phyloP scores from a whole-genome alignment of 2,329 filamentous ascomycete genomes.

The Dactylonectria macrodidyma region DNA sequence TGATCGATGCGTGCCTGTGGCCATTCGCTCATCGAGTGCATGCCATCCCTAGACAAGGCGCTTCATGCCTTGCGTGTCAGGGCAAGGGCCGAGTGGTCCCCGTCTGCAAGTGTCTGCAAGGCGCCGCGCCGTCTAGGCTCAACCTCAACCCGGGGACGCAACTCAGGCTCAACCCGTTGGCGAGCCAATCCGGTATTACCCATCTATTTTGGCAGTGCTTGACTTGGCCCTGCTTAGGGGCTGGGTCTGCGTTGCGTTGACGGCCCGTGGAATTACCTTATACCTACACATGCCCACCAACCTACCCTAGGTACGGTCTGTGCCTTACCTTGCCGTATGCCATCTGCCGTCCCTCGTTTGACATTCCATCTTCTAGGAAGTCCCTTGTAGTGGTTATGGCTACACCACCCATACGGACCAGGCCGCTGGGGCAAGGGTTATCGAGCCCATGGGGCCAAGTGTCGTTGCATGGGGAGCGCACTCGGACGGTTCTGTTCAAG shows the following conservation, averaged over 20 bases:
- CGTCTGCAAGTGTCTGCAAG: slow-evolving; percentile 1
- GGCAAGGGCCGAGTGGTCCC: slow-evolving; percentile 18
- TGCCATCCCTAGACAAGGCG: not conserved
- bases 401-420: slow-evolving; percentile 29
- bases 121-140: slow-evolving; percentile 4
- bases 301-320: not conserved
- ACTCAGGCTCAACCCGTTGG: slow-evolving; percentile 19
- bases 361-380: slow-evolving; percentile 10
- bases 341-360: slow-evolving; percentile 24
- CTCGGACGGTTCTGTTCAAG: slow-evolving; percentile 26
- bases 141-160: not conserved
- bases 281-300: not conserved
- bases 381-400: slow-evolving; percentile 23
- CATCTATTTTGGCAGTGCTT: slow-evolving; percentile 9
- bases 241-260: slow-evolving; percentile 14
- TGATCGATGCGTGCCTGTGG: slow-evolving; percentile 27
- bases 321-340: slow-evolving; percentile 10
- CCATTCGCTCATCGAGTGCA: not conserved
- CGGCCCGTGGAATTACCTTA: not conserved
- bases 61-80: slow-evolving; percentile 7
- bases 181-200: slow-evolving; percentile 22
- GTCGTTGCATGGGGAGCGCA: slow-evolving; percentile 29
- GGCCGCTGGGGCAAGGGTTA: slow-evolving; percentile 32
- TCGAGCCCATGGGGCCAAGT: slow-evolving; percentile 28
- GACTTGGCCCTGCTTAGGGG: not conserved